These are phyloP conservation scores for Tricholoma furcatifolium DNA, from an alignment of 768 basidiomycete genomes.

Conservation along the genomic window DNA sequence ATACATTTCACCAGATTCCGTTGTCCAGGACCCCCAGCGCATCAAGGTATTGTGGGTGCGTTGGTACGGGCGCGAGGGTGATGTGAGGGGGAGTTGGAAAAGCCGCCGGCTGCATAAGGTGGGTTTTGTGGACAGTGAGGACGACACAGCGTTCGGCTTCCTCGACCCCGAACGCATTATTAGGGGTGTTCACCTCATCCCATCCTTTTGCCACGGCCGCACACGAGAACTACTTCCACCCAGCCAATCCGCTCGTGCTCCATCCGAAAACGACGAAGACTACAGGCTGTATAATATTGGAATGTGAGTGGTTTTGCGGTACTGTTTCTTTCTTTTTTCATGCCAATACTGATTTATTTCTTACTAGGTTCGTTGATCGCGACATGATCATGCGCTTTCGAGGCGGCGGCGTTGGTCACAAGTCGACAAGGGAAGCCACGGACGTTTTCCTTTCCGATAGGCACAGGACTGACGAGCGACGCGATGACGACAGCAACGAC, in stretches of 20 bases:
- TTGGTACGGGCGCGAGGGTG: conserved; percentile 32
- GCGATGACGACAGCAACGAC: no score
- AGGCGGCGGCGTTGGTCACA: no score
- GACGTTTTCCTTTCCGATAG: no score
- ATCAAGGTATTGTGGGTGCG: conserved; percentile 44
- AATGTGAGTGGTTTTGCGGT: conserved; percentile 2
- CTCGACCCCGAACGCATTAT: no score
- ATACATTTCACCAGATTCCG: conserved; percentile 10
- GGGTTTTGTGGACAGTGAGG: conserved; percentile 32
- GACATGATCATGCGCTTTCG: no score
- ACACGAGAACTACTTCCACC: background rate
- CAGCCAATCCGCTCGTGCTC: background rate
- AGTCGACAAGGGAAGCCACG: no score
- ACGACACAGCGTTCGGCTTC: conserved; percentile 39
- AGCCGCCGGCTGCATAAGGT: conserved; percentile 39
- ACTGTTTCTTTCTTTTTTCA: no score
- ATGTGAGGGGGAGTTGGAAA: conserved; percentile 22
- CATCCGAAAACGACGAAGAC: background rate
- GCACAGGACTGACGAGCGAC: no score
- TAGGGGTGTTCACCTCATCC: no score
- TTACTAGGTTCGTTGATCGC: no score
- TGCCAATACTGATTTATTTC: no score
- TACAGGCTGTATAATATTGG: background rate
- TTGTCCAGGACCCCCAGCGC: background rate
- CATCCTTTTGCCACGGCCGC: background rate